Evolutionary conservation across 306 rosid genomes (phyloP).

Genomic region (Senna siamea): DNA sequence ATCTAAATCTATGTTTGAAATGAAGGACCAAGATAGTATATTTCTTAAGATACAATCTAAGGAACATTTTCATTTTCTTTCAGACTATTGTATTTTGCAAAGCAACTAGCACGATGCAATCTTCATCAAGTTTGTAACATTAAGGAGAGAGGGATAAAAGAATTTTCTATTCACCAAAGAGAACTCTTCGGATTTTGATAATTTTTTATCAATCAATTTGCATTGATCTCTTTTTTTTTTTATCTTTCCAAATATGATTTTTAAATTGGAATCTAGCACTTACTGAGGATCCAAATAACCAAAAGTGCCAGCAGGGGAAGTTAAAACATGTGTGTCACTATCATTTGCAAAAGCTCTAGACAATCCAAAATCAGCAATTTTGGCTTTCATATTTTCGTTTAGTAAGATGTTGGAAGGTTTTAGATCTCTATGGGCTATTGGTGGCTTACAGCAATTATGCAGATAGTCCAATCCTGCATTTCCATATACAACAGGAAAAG

Average conservation of each 20-base stretch:
- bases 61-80: too few relatives aligned
- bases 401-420: conserved; percentile 62
- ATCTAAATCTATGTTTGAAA: too few relatives aligned
- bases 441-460: conserved; percentile 49
- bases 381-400: conserved; percentile 44
- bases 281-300: conserved; percentile 64
- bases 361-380: conserved; percentile 61
- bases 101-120: too few relatives aligned
- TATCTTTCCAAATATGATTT: neutral
- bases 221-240: neutral
- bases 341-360: conserved; percentile 43
- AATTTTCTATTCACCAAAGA: too few relatives aligned
- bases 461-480: conserved; percentile 45
- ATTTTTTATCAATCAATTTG: neutral
- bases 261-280: neutral
- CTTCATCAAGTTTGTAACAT: too few relatives aligned
- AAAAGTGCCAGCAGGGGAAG: conserved; percentile 44
- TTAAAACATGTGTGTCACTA: conserved; percentile 40
- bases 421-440: conserved; percentile 55
- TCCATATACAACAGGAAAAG: too few relatives aligned
- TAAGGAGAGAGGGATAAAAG: too few relatives aligned
- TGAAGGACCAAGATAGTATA: too few relatives aligned
- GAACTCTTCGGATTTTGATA: too few relatives aligned
- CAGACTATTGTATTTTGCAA: too few relatives aligned
- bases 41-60: too few relatives aligned